Percentiles rank a stretch among this genome's conserved stretches.
Evolutionary conservation across 371 early-diverging fungal species (phyloP).

Genomic region (Synchytrium microbalum): DNA sequence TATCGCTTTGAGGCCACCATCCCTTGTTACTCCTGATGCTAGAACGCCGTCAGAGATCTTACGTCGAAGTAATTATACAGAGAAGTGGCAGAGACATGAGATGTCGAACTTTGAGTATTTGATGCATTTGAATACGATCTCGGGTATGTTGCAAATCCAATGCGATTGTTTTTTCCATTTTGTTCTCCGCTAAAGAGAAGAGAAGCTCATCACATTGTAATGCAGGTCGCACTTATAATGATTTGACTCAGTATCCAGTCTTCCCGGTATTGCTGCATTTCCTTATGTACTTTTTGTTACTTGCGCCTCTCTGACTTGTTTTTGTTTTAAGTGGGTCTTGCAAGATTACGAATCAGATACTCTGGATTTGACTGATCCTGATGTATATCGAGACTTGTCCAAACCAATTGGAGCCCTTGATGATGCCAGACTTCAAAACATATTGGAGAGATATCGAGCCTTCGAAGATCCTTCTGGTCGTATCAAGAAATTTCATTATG

Average conservation of each 20-base stretch:
- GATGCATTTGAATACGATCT: constrained; percentile 70
- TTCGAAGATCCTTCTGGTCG: constrained; percentile 68
- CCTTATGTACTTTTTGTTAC: constrained; percentile 20
- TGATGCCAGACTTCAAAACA: constrained; percentile 43
- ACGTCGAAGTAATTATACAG: constrained; percentile 46
- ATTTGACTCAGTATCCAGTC: constrained; percentile 47
- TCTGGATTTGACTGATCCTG: constrained; percentile 61
- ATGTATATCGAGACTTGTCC: constrained; percentile 69
- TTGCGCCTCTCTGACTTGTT: constrained; percentile 22
- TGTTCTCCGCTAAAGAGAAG: background rate
- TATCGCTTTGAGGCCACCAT: constrained; percentile 28
- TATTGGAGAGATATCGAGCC: constrained; percentile 55
- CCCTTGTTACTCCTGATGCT: constrained; percentile 22
- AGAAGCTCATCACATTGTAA: background rate
- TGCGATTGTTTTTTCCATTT: background rate
- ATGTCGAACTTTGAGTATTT: constrained; percentile 77
- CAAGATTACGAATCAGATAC: constrained; percentile 47
- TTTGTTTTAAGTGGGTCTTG: constrained; percentile 28
- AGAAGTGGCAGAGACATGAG: constrained; percentile 61
- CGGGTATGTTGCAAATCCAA: constrained; percentile 26
- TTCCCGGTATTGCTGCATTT: constrained; percentile 34
- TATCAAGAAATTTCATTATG: constrained; percentile 70
- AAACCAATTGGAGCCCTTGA: constrained; percentile 83
- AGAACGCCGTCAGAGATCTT: constrained; percentile 30
- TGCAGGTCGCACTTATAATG: constrained; percentile 46